Percentiles rank a stretch among this genome's conserved stretches.
Evolutionary conservation across 2,329 filamentous ascomycete genomes (phyloP).

Genomic region (Sporothrix dimorphospora): DNA sequence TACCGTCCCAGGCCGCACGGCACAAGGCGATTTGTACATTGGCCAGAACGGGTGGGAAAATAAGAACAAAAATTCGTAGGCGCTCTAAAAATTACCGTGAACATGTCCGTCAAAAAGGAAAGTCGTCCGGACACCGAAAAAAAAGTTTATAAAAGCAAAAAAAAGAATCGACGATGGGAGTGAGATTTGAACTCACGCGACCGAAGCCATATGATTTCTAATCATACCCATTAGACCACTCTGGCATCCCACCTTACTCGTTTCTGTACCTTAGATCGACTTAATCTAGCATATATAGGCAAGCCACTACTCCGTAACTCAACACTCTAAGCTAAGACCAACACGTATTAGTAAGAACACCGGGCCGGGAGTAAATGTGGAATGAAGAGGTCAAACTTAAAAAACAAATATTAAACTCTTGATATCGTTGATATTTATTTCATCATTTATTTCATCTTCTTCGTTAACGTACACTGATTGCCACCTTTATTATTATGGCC

Average conservation of each 20-base stretch:
- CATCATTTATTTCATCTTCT: too few relatives aligned
- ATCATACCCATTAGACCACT: conserved; percentile 35
- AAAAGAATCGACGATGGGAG: conserved; percentile 29
- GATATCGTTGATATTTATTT: too few relatives aligned
- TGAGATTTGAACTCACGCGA: conserved; percentile 33
- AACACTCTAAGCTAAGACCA: too few relatives aligned
- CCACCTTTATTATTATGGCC: too few relatives aligned
- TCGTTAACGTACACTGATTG: too few relatives aligned
- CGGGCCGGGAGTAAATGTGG: too few relatives aligned
- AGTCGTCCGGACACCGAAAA: not conserved
- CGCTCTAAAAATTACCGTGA: not conserved
- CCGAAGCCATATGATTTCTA: conserved; percentile 34
- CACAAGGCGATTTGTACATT: not conserved
- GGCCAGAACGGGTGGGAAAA: not conserved
- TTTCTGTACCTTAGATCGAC: not conserved
- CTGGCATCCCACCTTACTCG: conserved; percentile 31
- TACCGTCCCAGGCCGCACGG: not conserved
- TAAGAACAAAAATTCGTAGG: not conserved
- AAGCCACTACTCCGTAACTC: not conserved
- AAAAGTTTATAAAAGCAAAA: conserved; percentile 1
- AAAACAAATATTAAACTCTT: too few relatives aligned
- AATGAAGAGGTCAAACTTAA: too few relatives aligned
- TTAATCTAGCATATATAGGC: not conserved
- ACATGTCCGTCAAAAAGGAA: not conserved
- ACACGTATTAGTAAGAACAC: too few relatives aligned